Evolutionary conservation across 805 yeast genomes (phyloP).

Genomic region (Ogataea nakhonphanomensis): DNA sequence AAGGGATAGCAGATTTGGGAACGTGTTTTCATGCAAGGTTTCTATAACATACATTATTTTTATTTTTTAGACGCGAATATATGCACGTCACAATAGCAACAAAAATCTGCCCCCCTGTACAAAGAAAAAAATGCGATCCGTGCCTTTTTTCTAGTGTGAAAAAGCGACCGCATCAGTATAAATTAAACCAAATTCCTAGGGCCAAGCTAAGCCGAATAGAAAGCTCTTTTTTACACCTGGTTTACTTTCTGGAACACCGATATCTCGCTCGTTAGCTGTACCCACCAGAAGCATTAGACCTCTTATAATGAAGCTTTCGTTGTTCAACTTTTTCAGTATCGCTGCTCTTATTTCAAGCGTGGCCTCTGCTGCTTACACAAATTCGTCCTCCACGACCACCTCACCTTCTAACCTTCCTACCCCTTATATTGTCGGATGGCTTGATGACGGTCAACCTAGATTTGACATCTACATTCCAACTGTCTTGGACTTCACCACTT

Average conservation of each 20-base stretch:
- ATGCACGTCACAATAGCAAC: background rate
- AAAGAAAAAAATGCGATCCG: background rate
- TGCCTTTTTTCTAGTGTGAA: slow-evolving; percentile 1
- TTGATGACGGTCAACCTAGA: slow-evolving; percentile 19
- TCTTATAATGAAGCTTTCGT: slow-evolving; percentile 20
- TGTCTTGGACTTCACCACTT: slow-evolving; percentile 9
- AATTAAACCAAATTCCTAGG: background rate
- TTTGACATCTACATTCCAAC: slow-evolving; percentile 20
- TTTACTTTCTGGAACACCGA: slow-evolving; percentile 6
- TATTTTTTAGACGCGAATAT: too few species aligned
- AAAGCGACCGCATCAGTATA: slow-evolving; percentile 1
- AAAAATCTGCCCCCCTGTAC: background rate
- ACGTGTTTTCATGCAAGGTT: background rate
- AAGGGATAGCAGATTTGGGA: too few species aligned
- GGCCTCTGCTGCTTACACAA: slow-evolving; percentile 21
- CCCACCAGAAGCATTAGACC: slow-evolving; percentile 5
- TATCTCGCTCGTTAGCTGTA: slow-evolving; percentile 17
- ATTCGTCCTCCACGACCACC: slow-evolving; percentile 18
- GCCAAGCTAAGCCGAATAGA: slow-evolving; percentile 1
- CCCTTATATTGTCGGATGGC: slow-evolving; percentile 18
- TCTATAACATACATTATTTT: background rate
- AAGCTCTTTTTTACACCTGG: slow-evolving; percentile 4
- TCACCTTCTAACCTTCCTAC: slow-evolving; percentile 9
- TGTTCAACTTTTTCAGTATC: slow-evolving; percentile 18
- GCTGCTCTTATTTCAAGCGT: slow-evolving; percentile 14